Conservation (phyloP, 306 rosid genomes). For the Benincasa hispida region DNA sequence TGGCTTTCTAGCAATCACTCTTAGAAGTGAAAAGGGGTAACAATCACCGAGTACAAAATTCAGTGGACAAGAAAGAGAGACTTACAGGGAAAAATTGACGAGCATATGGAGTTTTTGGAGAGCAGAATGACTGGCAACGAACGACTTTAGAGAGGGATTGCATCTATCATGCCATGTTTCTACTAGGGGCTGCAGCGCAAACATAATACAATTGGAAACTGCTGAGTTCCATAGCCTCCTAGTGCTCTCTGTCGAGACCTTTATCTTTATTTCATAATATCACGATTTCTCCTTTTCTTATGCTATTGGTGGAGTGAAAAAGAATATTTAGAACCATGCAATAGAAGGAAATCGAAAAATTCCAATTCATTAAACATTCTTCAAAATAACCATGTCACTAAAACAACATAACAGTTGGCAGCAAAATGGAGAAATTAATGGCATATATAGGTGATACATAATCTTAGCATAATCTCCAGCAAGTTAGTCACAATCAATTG, state of each 20-base stretch:
- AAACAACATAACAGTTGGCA: not conserved
- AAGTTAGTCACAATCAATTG: constrained; percentile 10
- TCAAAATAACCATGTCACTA: not conserved
- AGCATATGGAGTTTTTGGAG: not conserved
- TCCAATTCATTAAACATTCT: constrained; percentile 4
- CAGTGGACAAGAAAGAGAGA: not conserved
- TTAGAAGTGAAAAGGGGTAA: not conserved
- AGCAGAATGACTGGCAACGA: not conserved
- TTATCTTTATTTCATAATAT: not conserved
- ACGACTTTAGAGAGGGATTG: not conserved
- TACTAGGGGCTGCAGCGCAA: not conserved
- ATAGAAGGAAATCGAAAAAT: not conserved
- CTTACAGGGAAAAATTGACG: not conserved
- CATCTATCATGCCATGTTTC: not conserved
- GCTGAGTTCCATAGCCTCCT: not conserved
- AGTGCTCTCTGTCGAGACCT: not conserved
- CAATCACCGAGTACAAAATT: not conserved
- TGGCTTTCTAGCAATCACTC: not conserved
- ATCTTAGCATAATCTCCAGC: constrained; percentile 6
- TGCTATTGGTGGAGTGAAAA: not conserved
- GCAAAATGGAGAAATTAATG: constrained; percentile 2
- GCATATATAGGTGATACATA: not conserved
- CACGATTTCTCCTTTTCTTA: not conserved
- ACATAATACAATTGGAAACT: not conserved
- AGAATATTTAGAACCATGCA: not conserved